These are phyloP conservation scores for Centrapalus pauciflorus DNA, from an alignment of 129 eudicot species.

Conservation along the genomic window DNA sequence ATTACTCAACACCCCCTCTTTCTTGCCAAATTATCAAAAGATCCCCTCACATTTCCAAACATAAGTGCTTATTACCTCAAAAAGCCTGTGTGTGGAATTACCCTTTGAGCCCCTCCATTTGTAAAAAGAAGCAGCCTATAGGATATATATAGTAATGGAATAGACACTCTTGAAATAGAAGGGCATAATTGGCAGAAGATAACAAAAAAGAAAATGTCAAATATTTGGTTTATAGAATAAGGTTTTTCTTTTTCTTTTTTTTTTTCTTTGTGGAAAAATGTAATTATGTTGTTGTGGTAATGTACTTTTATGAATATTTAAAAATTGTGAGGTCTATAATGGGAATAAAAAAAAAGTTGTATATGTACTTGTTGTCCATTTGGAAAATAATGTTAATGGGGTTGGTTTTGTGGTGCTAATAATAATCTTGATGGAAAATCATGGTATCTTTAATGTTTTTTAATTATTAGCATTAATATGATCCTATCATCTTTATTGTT, in stretches of 20 bases:
- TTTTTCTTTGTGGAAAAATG: conserved; percentile 25
- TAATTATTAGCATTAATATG: conserved; percentile 11
- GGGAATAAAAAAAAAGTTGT: conserved; percentile 13
- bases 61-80: conserved; percentile 32
- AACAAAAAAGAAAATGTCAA: conserved; percentile 27
- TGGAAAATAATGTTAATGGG: conserved; percentile 20
- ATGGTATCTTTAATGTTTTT: conserved; percentile 24
- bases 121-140: conserved; percentile 50
- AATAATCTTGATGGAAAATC: conserved; percentile 32
- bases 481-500: conserved; percentile 3
- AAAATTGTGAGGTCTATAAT: conserved; percentile 16
- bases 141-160: conserved; percentile 34
- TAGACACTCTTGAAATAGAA: conserved; percentile 28
- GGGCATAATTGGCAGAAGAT: conserved; percentile 21
- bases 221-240: conserved; percentile 25
- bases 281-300: conserved; percentile 42
- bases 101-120: conserved; percentile 15
- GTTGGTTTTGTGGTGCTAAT: conserved; percentile 22
- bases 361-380: conserved; percentile 14
- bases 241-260: background rate
- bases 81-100: conserved; percentile 35
- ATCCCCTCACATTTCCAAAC: conserved; percentile 10
- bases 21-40: conserved; percentile 15
- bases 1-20: conserved; percentile 12
- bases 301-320: conserved; percentile 23